Base-by-base conservation (phyloP, 495 filamentous ascomycete species). In the Arthonia radiata region DNA sequence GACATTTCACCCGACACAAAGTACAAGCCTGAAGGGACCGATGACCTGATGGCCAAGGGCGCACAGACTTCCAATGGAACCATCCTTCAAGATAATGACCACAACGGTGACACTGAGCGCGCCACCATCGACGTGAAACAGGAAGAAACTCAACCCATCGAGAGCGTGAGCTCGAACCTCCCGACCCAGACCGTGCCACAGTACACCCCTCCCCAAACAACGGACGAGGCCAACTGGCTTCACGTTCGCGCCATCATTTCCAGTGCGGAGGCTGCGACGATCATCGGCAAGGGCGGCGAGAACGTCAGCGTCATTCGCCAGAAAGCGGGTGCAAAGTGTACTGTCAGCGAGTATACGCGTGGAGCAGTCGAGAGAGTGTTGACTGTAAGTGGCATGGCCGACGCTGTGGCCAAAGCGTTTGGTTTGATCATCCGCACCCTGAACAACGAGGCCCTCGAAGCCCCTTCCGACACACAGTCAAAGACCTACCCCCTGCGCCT, bases 341-440 rank as follows among this genome's bases (percentile, higher is more conserved):
- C 89, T 17, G 81, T 97, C 36, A 92, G 81, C 54, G 86, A 97
- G 46, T 97, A 94, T 42, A 70, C 83, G 40, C 75, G 89, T 39
- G 86, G 86, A 36, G 83, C 86, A 18, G 80, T 93, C 15, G 86
- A 97, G 50, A 72, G 86, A 43, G 93, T 97, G 37, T 54, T 97
- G 41, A 97, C 86, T 17, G 89, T 97, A 28, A 92, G 80, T 50
- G 86, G 86, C 31, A 64, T 69, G 31, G 83, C 93, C 30, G 86
- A 97, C 54, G 81, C 81, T 32, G 80, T 82, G 38, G 89, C 86
- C 33, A 97, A 97, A 86, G 86, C 89, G 6, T 97, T 97, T 50
- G 86, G 86, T 37, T 53, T 97, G 26, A 97, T 97, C 44, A 93
- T 97, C 36, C 77, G 86, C 35, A 97, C 86, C 17, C 57, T 97